A percentile compares a stretch with the other conserved stretches of the same genome.
Evolutionary conservation across 441 rosid species (phyloP).

Genomic region (Corymbia citriodora): DNA sequence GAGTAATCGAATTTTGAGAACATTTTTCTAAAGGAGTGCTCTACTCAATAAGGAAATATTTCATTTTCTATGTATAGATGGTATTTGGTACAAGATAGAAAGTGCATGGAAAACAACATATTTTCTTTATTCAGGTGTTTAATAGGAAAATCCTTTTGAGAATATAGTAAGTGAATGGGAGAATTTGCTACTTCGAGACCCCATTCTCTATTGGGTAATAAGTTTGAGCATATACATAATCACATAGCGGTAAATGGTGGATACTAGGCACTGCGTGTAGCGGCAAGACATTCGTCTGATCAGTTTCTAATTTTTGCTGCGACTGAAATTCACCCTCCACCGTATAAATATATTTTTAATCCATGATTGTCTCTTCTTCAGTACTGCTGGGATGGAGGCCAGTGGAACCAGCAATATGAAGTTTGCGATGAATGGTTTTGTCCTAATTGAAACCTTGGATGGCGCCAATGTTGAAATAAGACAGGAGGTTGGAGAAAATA

Average conservation of each 20-base stretch:
- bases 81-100: neutral
- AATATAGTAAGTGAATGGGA: neutral
- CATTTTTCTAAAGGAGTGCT: neutral
- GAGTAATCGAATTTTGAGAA: neutral
- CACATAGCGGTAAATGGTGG: neutral
- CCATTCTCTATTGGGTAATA: neutral
- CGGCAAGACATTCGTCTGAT: neutral
- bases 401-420: slow-evolving; percentile 99
- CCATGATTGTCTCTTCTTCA: slow-evolving; percentile 10
- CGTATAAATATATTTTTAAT: neutral
- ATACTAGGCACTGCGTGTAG: neutral
- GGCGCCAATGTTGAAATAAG: slow-evolving; percentile 97
- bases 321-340: neutral
- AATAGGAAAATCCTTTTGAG: neutral
- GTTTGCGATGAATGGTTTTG: slow-evolving; percentile 94
- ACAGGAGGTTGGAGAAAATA: slow-evolving; percentile 90
- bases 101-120: neutral
- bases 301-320: neutral
- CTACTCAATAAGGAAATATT: neutral
- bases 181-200: neutral
- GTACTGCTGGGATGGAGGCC: slow-evolving; percentile 99
- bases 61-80: neutral
- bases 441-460: slow-evolving; percentile 88
- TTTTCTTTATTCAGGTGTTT: neutral
- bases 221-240: neutral